Conservation (phyloP, 257 asterid species). For the Handroanthus guayacan region DNA sequence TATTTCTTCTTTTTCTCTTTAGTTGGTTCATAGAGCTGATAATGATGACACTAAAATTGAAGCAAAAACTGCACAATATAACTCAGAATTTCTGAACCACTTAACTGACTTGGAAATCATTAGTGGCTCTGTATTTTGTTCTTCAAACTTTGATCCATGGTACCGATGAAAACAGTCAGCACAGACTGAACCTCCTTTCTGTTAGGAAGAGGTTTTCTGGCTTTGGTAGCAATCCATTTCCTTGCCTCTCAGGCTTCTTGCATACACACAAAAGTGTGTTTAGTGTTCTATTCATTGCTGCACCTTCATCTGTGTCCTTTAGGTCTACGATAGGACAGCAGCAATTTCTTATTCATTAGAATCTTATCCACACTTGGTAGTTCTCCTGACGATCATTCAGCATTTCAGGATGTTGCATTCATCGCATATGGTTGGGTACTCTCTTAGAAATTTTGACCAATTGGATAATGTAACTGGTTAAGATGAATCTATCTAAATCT, state of each 20-base stretch:
- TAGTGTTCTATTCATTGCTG: background rate
- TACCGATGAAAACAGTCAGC: background rate
- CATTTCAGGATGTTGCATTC: slow-evolving; percentile 13
- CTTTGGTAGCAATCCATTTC: slow-evolving; percentile 11
- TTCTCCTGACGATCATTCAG: background rate
- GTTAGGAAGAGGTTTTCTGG: slow-evolving; percentile 12
- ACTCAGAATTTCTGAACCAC: slow-evolving; percentile 20
- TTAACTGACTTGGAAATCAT: slow-evolving; percentile 13
- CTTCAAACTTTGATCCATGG: slow-evolving; percentile 6
- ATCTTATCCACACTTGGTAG: background rate
- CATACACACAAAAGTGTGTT: background rate
- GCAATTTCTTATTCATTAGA: slow-evolving; percentile 1
- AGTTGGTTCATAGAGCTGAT: slow-evolving; percentile 25
- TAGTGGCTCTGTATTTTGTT: background rate
- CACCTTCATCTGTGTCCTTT: background rate
- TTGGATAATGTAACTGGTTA: slow-evolving; percentile 18
- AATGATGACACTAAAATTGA: slow-evolving; percentile 1
- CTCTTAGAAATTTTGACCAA: background rate
- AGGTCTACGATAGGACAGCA: slow-evolving; percentile 18
- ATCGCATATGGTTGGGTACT: slow-evolving; percentile 13
- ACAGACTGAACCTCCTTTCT: slow-evolving; percentile 10
- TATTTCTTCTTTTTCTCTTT: slow-evolving; percentile 1
- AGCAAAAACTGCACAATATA: slow-evolving; percentile 28
- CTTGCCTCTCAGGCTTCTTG: background rate
- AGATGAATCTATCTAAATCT: slow-evolving; percentile 2